Base-by-base conservation (phyloP, 2,329 filamentous ascomycete species). In the Calycina herbarum region DNA sequence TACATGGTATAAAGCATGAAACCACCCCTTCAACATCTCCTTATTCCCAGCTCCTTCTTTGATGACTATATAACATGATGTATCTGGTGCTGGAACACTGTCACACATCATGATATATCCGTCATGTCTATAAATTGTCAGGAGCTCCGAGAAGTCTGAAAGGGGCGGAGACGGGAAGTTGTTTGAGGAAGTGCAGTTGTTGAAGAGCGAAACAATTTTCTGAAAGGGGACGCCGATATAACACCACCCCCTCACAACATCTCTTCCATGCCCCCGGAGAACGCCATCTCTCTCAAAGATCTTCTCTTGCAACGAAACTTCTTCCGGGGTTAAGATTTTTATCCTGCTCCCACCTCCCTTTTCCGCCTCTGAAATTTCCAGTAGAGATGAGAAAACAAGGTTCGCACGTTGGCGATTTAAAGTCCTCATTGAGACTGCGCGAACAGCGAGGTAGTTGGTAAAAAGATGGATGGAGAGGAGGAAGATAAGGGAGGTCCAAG, bases 361-460 rank as follows among this genome's bases (percentile, higher is more conserved):
- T 10, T 59, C 40, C 17, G n/a, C 69, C 4, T 40, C 20, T 33
- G 11, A 5, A 17, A 62, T 51, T 6, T 68, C 63, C 7, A 89
- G 76, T 62, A 85, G 85, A 68, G 83, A 80, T 51, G 86, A 83
- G 72, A 94, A 89, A 1, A 96, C 82, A 24, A 97, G 87, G 59
- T 89, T 92, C 1, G 93, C 91, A 42, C 95, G 86, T 77, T 98
- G 94, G 27, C 92, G 85, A 78, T 97, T 98, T 42, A 98, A 82
- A 6, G 87, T 92, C 48, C 86, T 85, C 89, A 98, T 92, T 75
- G 87, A 88, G 17, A 99, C 94, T 59, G 90, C 85, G 68, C 89
- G 85, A 5, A 99, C 94, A 54, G 93, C 95, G 40, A 87, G 83
- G 77, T 96, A 94, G 77, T 98, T 98, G 72, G 91, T 93, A 74